These are phyloP conservation scores for Uromyces viciae-fabae DNA, from an alignment of 1,284 basidiomycete species.

Conservation along the genomic window DNA sequence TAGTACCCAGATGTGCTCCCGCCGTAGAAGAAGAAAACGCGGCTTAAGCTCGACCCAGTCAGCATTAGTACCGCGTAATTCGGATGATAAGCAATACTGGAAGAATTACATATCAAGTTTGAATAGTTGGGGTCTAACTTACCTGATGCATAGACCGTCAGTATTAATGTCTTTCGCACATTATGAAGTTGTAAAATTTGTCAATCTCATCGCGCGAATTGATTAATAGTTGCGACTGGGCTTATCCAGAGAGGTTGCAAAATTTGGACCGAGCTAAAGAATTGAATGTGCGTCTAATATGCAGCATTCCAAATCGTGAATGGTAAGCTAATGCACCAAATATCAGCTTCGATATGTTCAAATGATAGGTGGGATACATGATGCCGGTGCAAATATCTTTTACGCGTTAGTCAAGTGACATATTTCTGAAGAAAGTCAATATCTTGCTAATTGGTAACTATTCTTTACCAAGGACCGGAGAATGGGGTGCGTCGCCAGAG, in stretches of 20 bases:
- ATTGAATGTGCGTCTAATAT: conserved; percentile 23
- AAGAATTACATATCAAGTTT: not conserved
- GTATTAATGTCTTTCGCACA: not conserved
- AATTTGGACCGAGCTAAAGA: not conserved
- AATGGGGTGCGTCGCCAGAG: conserved; percentile 26
- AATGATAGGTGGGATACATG: conserved; percentile 16
- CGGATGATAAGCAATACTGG: not conserved
- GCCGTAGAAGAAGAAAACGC: not conserved
- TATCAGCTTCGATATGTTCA: conserved; percentile 14
- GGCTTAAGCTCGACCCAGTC: not conserved
- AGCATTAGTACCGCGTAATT: not conserved
- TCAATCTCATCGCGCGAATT: not conserved
- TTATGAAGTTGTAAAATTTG: not conserved
- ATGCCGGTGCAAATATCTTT: not conserved
- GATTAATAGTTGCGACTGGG: conserved; percentile 12
- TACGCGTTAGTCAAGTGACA: conserved; percentile 12
- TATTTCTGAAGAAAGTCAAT: not conserved
- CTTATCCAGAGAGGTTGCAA: not conserved
- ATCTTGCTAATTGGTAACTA: not conserved
- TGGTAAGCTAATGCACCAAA: not conserved
- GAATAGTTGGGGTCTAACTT: not conserved
- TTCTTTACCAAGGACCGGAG: conserved; percentile 7
- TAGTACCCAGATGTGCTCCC: not conserved
- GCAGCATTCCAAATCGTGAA: not conserved
- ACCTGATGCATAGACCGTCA: conserved; percentile 14